Percentiles rank a stretch among this genome's conserved stretches.
Evolutionary conservation across 176 grass and related monocot species (phyloP).

Genomic region (Avena eriantha): DNA sequence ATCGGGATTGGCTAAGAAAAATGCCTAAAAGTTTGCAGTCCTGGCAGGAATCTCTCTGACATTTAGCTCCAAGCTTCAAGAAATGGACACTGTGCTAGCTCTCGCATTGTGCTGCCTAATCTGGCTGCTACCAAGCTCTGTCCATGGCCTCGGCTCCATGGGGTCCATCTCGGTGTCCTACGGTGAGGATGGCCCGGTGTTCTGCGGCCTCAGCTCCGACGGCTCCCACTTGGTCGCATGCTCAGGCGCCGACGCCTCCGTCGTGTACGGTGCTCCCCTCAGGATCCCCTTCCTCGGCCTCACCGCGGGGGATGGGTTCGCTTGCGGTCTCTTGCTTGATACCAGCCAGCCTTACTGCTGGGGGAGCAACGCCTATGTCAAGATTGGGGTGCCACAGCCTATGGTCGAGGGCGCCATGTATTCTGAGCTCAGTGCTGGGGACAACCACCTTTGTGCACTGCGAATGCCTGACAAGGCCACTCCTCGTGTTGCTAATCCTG

Average conservation of each 20-base stretch:
- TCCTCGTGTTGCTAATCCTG: conserved; percentile 36
- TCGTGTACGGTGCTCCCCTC: conserved; percentile 82
- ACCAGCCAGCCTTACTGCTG: conserved; percentile 92
- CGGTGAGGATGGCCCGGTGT: conserved; percentile 91
- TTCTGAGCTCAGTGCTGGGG: conserved; percentile 85
- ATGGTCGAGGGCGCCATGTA: conserved; percentile 83
- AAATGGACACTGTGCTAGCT: conserved; percentile 33
- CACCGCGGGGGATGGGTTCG: conserved; percentile 88
- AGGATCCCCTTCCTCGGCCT: conserved; percentile 79
- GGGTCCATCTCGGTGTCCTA: conserved; percentile 93
- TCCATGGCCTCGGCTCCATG: conserved; percentile 84
- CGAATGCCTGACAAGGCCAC: conserved; percentile 39
- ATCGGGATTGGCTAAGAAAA: conserved; percentile 20
- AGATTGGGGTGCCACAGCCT: conserved; percentile 93
- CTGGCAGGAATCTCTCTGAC: conserved; percentile 35
- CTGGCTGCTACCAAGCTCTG: conserved; percentile 43
- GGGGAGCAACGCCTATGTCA: conserved; percentile 94
- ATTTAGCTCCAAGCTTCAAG: conserved; percentile 40
- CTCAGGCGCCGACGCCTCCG: conserved; percentile 82
- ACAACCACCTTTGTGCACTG: conserved; percentile 88
- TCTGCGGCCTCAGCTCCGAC: conserved; percentile 85
- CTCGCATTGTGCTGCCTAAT: conserved; percentile 39
- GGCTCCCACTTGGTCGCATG: conserved; percentile 80
- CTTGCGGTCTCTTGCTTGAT: conserved; percentile 84
- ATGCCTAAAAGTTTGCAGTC: background rate